Base-by-base conservation (phyloP, 2,329 filamentous ascomycete genomes). In the Monilinia fructicola region DNA sequence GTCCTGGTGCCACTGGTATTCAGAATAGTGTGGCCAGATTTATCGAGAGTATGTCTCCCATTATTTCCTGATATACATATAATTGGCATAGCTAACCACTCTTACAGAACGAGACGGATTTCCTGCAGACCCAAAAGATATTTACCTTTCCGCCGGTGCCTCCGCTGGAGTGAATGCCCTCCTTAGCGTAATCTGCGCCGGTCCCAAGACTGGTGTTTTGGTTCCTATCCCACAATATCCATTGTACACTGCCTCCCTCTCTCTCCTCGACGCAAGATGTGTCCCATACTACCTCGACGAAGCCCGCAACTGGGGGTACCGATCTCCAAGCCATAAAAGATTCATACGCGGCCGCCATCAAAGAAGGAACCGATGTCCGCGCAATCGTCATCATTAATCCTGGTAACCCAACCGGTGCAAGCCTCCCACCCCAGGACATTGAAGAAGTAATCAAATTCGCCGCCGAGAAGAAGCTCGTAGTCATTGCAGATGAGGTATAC, bases 331-430 rank as follows among this genome's bases (percentile, higher is more conserved):
- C 86, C 55, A 95, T 99, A 79, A 87, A 87, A 73, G 77, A 84
- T 50, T 84, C 93, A 1, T 87, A 95, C 76, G 83, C 87, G 67
- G 87, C 91, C 76, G 94, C 93, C 70, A 87, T 89, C 77, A 81
- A 82, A 64, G 85, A 91, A 63, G 93, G 93, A 69, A 89, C 88
- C 68, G 93, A 98, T 73, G 91, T 97, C 64, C 92, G 93, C 74
- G 91, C 92, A 73, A 93, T 99, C 73, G 94, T 95, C 72, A 90
- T 99, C 74, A 99, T 99, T 83, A 99, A 99, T 84, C 95, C 95
- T 0, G 95, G 95, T 68, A 99, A 99, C 81, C 95, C 95, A 4
- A 99, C 95, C 2, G 95, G 95, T 72, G 92, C 93, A 61, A 95
- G 90, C 64, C 85, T 99, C 23, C 83, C 89, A 46, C 85, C 90